Percentiles rank a stretch among this genome's conserved stretches.
phyloP scores from a whole-genome alignment of 257 asterid species.

The Cruciata laevipes region DNA sequence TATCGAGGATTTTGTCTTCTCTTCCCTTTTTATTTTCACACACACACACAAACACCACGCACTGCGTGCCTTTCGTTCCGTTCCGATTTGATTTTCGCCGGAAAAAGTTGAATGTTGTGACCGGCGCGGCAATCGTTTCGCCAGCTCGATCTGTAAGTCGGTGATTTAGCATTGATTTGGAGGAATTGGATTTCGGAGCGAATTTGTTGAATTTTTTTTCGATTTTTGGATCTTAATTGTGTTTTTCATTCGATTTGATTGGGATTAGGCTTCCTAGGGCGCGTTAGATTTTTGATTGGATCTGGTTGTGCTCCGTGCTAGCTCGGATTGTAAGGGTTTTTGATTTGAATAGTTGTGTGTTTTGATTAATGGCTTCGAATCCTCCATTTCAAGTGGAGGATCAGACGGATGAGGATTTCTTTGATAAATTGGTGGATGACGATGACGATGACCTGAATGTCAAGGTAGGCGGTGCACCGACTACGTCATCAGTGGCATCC shows the following conservation, averaged over 20 bases:
- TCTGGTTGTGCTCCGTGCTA: constrained; percentile 29
- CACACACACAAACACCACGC: background rate
- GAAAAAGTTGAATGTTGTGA: constrained; percentile 18
- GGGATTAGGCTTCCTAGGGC: constrained; percentile 14
- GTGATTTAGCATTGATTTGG: constrained; percentile 9
- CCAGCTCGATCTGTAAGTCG: constrained; percentile 51
- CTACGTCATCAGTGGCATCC: constrained; percentile 17
- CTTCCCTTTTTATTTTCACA: constrained; percentile 3
- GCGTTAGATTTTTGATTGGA: constrained; percentile 32
- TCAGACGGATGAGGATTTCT: constrained; percentile 89
- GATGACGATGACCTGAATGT: constrained; percentile 52
- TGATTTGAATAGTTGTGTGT: constrained; percentile 19
- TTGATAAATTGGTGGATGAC: constrained; percentile 83
- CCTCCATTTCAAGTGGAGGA: constrained; percentile 98
- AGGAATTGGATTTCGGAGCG: constrained; percentile 19
- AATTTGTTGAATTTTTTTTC: constrained; percentile 10
- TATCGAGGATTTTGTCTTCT: constrained; percentile 42
- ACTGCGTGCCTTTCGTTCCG: background rate
- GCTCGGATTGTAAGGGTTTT: constrained; percentile 39
- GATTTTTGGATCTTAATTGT: constrained; percentile 43
- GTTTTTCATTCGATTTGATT: constrained; percentile 15
- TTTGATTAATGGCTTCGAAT: constrained; percentile 71
- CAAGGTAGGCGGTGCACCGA: constrained; percentile 25
- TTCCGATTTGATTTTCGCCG: background rate
- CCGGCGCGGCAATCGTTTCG: constrained; percentile 19